A percentile compares a stretch with the other conserved stretches of the same genome.
These are phyloP conservation scores for Psidium friedrichsthalianum DNA, from an alignment of 345 rosid genomes.

Conservation along the genomic window DNA sequence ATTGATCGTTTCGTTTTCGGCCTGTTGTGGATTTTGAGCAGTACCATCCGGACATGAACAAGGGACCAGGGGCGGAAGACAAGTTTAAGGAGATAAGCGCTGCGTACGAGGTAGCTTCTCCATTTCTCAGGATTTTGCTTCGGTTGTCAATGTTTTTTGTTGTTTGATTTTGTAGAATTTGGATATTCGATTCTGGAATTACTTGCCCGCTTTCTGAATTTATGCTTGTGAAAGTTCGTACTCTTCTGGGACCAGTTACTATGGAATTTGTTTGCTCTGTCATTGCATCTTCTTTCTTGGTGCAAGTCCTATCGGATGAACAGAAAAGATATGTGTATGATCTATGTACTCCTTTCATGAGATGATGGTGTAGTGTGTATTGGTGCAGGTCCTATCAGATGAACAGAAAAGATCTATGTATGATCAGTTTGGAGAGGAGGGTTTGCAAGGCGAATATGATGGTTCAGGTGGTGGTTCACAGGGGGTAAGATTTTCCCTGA, in stretches of 20 bases:
- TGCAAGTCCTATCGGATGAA: conserved; percentile 90
- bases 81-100: conserved; percentile 95
- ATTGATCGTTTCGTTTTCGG: background rate
- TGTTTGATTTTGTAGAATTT: background rate
- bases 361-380: conserved; percentile 7
- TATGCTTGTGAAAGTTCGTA: background rate
- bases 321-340: conserved; percentile 84
- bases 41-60: conserved; percentile 92
- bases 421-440: conserved; percentile 81
- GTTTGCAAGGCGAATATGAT: conserved; percentile 50
- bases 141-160: background rate
- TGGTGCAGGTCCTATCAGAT: conserved; percentile 82
- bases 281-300: background rate
- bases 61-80: conserved; percentile 73
- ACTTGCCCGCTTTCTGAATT: background rate
- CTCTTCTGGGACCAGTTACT: background rate
- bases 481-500: conserved; percentile 32
- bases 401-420: conserved; percentile 80
- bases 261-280: background rate
- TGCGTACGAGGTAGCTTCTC: conserved; percentile 70
- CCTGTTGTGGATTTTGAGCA: conserved; percentile 20
- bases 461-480: conserved; percentile 34
- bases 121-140: background rate
- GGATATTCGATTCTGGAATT: background rate
- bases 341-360: conserved; percentile 1